phyloP scores from a whole-genome alignment of 352 stramenopile species.

The Phytophthora ohioensis region DNA sequence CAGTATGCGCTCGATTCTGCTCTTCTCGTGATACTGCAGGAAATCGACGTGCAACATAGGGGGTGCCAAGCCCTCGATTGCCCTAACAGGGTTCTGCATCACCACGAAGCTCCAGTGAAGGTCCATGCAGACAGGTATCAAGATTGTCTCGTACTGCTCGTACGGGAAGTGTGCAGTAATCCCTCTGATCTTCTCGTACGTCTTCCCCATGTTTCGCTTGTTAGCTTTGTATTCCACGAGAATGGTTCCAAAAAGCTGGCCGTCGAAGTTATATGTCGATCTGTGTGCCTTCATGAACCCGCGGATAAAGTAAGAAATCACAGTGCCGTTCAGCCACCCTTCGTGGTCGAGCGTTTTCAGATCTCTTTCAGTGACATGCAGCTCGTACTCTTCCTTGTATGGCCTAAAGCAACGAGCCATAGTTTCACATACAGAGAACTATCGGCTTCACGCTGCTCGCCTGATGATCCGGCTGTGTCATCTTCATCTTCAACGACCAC shows the following conservation, averaged over 20 bases:
- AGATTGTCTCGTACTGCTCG: not conserved
- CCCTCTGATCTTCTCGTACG: not conserved
- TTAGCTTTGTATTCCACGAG: not conserved
- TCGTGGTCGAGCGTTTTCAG: not conserved
- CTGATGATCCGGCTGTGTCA: not conserved
- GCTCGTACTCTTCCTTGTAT: not conserved
- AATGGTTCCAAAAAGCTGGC: not conserved
- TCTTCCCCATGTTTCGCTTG: not conserved
- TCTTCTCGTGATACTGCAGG: not conserved
- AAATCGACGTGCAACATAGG: conserved; percentile 1
- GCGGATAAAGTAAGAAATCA: conserved; percentile 1
- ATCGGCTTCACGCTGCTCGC: not conserved
- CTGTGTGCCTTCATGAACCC: not conserved
- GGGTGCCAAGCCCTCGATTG: not conserved
- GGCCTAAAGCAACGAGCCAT: not conserved
- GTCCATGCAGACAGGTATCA: conserved; percentile 9
- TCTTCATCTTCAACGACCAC: not conserved
- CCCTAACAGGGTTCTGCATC: conserved; percentile 1
- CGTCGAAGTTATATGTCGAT: not conserved
- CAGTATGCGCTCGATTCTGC: not conserved
- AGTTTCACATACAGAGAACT: not conserved
- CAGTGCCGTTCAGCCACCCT: not conserved
- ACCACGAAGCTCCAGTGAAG: conserved; percentile 8
- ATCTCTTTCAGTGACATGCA: not conserved
- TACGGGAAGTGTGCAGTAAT: not conserved